Conservation (phyloP, 176 grass and related monocot genomes). For the Phyllostachys edulis region DNA sequence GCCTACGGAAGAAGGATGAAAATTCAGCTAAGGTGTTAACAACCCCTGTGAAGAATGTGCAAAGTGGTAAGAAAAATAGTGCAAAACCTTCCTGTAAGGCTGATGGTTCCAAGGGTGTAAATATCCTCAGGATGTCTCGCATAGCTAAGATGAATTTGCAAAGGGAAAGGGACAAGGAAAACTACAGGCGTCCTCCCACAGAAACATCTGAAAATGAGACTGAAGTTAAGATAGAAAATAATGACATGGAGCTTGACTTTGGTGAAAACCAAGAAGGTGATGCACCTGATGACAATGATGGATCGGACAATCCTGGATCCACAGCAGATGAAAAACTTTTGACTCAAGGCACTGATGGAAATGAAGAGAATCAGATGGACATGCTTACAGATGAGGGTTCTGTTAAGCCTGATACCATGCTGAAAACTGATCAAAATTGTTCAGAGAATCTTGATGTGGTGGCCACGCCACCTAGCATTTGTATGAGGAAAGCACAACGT, state of each 20-base stretch:
- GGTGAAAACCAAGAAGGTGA: slow-evolving; percentile 86
- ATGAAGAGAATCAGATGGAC: slow-evolving; percentile 67
- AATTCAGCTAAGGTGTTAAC: slow-evolving; percentile 54
- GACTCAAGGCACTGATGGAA: slow-evolving; percentile 49
- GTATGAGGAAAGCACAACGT: slow-evolving; percentile 63
- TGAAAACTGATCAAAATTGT: slow-evolving; percentile 53
- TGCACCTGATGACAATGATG: slow-evolving; percentile 71
- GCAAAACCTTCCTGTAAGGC: slow-evolving; percentile 53
- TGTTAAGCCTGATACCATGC: slow-evolving; percentile 36
- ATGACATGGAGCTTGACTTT: slow-evolving; percentile 97
- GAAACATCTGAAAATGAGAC: slow-evolving; percentile 61
- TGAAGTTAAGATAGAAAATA: slow-evolving; percentile 82
- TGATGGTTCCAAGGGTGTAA: slow-evolving; percentile 61
- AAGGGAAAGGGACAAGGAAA: slow-evolving; percentile 88
- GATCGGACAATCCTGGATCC: slow-evolving; percentile 54
- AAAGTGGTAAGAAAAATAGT: slow-evolving; percentile 57
- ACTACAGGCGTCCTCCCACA: slow-evolving; percentile 70
- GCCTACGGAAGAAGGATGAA: slow-evolving; percentile 59
- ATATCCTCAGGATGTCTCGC: slow-evolving; percentile 92
- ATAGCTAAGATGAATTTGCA: slow-evolving; percentile 93
- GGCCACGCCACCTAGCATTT: slow-evolving; percentile 58
- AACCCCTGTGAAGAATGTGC: slow-evolving; percentile 76
- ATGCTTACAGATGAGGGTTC: slow-evolving; percentile 53
- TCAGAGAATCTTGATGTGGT: slow-evolving; percentile 52
- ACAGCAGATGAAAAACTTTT: slow-evolving; percentile 39